Evolutionary conservation across 768 basidiomycete species (phyloP).

Genomic region (Termitomyces sp.): DNA sequence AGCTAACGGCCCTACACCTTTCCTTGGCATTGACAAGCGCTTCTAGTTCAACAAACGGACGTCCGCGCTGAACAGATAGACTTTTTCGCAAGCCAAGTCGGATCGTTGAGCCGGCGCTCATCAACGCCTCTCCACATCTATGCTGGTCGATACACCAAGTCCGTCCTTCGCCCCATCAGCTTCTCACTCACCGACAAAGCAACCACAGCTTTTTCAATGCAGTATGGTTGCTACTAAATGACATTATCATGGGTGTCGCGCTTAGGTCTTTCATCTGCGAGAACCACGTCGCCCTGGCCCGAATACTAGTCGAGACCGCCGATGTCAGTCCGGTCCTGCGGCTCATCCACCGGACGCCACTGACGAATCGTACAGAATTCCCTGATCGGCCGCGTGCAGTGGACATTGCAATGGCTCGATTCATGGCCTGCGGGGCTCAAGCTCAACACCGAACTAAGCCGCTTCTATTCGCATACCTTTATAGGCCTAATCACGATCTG

Average conservation of each 20-base stretch:
- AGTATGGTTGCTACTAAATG: conserved; percentile 88
- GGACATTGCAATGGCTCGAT: conserved; percentile 75
- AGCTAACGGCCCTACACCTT: background rate
- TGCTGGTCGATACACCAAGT: conserved; percentile 68
- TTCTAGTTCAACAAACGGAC: conserved; percentile 54
- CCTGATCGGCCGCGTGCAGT: conserved; percentile 42
- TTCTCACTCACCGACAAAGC: background rate
- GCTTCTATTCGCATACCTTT: conserved; percentile 73
- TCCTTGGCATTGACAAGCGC: background rate
- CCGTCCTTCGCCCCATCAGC: conserved; percentile 9
- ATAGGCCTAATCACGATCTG: conserved; percentile 60
- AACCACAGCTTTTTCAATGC: conserved; percentile 76
- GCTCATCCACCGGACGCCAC: background rate
- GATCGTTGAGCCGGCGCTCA: conserved; percentile 29
- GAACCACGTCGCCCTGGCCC: conserved; percentile 46
- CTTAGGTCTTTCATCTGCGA: conserved; percentile 67
- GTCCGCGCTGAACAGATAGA: conserved; percentile 46
- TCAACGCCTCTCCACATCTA: conserved; percentile 31
- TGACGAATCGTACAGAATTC: conserved; percentile 21
- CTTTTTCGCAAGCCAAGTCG: conserved; percentile 37
- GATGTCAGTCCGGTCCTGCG: conserved; percentile 27
- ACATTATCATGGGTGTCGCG: conserved; percentile 77
- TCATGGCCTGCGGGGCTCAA: conserved; percentile 96
- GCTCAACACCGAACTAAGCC: conserved; percentile 90
- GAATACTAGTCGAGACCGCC: conserved; percentile 25